These are phyloP conservation scores for Neofusicoccum sp. DNA, from an alignment of 2,329 filamentous ascomycete genomes.

Conservation along the genomic window DNA sequence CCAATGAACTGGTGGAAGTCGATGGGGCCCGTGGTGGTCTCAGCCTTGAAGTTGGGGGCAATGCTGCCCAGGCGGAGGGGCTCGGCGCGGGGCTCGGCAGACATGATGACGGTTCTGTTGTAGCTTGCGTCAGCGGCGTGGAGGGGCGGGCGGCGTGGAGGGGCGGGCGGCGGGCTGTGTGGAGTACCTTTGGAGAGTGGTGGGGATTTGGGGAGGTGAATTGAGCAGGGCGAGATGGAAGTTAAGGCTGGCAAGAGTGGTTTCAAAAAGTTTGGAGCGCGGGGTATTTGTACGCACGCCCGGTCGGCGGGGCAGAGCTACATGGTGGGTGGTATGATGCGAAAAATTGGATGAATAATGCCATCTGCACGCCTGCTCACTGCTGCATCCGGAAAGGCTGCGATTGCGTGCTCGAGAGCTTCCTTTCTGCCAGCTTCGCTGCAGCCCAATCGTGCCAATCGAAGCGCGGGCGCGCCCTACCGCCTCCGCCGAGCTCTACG, in stretches of 20 bases:
- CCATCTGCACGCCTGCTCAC: background rate
- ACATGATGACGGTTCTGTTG: constrained; percentile 18
- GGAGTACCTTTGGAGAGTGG: background rate
- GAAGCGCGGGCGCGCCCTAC: background rate
- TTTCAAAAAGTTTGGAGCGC: background rate
- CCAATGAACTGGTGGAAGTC: constrained; percentile 83
- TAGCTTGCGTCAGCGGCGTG: background rate
- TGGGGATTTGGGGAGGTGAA: background rate
- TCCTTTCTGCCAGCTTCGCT: background rate
- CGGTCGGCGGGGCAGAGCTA: background rate
- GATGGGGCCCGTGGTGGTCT: constrained; percentile 76
- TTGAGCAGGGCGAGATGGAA: background rate
- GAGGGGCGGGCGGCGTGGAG: background rate
- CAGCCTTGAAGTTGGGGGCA: constrained; percentile 82
- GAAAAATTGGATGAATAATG: constrained; percentile 20
- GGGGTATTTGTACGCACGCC: constrained; percentile 18
- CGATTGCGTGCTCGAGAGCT: constrained; percentile 10
- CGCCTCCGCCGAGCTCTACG: background rate
- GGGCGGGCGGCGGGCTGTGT: background rate
- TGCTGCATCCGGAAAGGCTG: constrained; percentile 10
- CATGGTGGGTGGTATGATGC: constrained; percentile 13
- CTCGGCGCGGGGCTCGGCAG: constrained; percentile 29
- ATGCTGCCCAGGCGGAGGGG: constrained; percentile 66
- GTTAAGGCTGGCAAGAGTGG: background rate
- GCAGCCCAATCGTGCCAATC: constrained; percentile 5